Base-by-base conservation (phyloP, 2,329 filamentous ascomycete species). In the Aspergillus pseudoviridinutans region DNA sequence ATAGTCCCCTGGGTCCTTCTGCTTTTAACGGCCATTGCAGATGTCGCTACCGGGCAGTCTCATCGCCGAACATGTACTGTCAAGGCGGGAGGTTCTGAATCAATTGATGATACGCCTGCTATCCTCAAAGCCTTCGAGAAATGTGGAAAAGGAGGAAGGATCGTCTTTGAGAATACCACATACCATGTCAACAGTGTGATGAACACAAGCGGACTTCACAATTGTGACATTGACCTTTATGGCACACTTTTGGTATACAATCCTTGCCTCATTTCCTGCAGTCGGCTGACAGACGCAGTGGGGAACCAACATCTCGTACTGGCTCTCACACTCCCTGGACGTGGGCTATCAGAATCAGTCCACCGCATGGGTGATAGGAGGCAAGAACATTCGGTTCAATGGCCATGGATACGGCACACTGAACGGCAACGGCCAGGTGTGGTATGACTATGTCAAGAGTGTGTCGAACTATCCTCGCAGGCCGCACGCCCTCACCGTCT, bases 341-440 rank as follows among this genome's bases (percentile, higher is more conserved):
- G 78, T 83, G 7, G 78, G 77, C 1, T 82, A 80, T 53, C 80
- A 81, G 32, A 78, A 80, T 29, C 78, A 80, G 22, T 76, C 75
- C 35, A 79, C 80, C 3, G 80, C 79, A 6, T 82, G 79, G 76
- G 67, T 77, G 32, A 62, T 83, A 1, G 81, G 81, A 1, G 82
- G 82, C 1, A 74, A 75, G 4, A 78, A 80, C 55, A 72, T 84
- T 10, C 69, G 72, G 25, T 69, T 83, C 55, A 68, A 79, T 20
- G 82, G 82, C 6, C 74, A 79, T 62, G 81, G 81, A 1, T 71
- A 73, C 54, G 82, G 81, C 3, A 66, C 76, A 3, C 75, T 79
- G 35, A 69, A 80, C 59, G 78, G 77, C 42, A 78, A 79, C 54
- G 78, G 78, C 1, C 74, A 79, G 59, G 64, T 71, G 7, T 80